Evolutionary conservation across 805 yeast genomes (phyloP).

Genomic region (Lachancea thermotolerans): DNA sequence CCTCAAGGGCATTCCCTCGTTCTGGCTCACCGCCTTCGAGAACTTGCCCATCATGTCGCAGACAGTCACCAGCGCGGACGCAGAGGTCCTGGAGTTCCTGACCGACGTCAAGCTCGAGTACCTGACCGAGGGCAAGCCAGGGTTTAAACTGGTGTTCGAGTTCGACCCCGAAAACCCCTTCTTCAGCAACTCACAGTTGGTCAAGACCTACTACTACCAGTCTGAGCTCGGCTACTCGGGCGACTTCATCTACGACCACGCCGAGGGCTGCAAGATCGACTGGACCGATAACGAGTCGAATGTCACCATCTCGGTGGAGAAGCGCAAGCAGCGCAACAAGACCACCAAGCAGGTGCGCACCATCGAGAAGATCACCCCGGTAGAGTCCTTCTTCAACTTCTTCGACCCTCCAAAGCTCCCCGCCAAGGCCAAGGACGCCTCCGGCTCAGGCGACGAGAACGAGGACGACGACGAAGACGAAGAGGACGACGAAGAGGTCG

Average conservation of each 20-base stretch:
- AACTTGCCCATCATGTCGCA: constrained; percentile 77
- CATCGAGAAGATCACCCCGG: constrained; percentile 89
- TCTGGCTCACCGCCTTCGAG: constrained; percentile 94
- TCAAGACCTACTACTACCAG: constrained; percentile 89
- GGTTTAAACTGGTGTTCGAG: constrained; percentile 80
- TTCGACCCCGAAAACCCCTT: constrained; percentile 65
- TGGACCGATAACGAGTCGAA: constrained; percentile 80
- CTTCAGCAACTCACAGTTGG: constrained; percentile 64
- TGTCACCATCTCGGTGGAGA: constrained; percentile 80
- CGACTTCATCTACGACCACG: constrained; percentile 94
- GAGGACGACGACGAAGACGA: constrained; percentile 46
- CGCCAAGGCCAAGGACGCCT: constrained; percentile 7
- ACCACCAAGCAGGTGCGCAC: constrained; percentile 94
- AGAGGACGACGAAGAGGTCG: constrained; percentile 57
- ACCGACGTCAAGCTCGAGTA: constrained; percentile 72
- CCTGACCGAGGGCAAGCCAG: constrained; percentile 57
- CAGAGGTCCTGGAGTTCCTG: constrained; percentile 68
- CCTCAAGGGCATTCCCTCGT: constrained; percentile 77
- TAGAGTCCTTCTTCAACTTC: constrained; percentile 91
- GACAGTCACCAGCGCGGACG: constrained; percentile 82
- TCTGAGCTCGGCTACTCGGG: constrained; percentile 92
- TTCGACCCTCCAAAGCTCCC: constrained; percentile 89
- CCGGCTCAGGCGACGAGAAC: constrained; percentile 44
- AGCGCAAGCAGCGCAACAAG: constrained; percentile 95
- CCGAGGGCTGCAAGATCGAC: constrained; percentile 75